Evolutionary conservation across 208 protist species (phyloP), one percentile per base, ranked within the genome.

Genomic region (Acanthamoeba lenticulata): DNA sequence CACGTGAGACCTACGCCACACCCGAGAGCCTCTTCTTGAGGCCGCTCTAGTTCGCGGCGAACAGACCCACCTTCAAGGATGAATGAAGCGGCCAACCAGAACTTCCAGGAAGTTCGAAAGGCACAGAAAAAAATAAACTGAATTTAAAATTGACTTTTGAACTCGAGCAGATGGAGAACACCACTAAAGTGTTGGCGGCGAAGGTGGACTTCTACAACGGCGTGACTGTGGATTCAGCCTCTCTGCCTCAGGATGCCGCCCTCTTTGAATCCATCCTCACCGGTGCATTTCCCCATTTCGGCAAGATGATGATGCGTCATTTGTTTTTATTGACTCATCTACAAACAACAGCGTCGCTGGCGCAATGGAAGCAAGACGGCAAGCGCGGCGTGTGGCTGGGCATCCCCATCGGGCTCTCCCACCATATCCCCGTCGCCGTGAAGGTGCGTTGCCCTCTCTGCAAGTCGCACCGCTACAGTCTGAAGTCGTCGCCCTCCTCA

Each of bases 121-220:
- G n/a, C n/a, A n/a, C n/a, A n/a, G n/a, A n/a, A n/a, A n/a, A n/a
- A n/a, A n/a, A n/a, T n/a, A n/a, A n/a, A n/a, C n/a, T n/a, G n/a
- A n/a, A n/a, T n/a, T n/a, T n/a, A n/a, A n/a, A n/a, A n/a, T n/a
- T n/a, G n/a, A n/a, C n/a, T n/a, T n/a, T n/a, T n/a, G n/a, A n/a
- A n/a, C n/a, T n/a, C n/a, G n/a, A n/a, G n/a, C n/a, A n/a, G n/a
- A n/a, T n/a, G n/a, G n/a, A n/a, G n/a, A n/a, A n/a, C n/a, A n/a
- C n/a, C n/a, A n/a, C n/a, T n/a, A n/a, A n/a, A 24, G 21, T 65
- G 19, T 24, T 65, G 55, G 17, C 47, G 52, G 85, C 7, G 15
- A 90, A 90, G 85, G 19, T 90, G n/a, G 85, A 90, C 49, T 72
- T 90, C 32, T 90, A 90, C 85, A 90, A 90, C 24, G 85, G 85